A percentile compares a stretch with the other conserved stretches of the same genome.
These are phyloP conservation scores for Entomortierella lignicola DNA, from an alignment of 192 early-diverging fungal genomes.

Conservation along the genomic window DNA sequence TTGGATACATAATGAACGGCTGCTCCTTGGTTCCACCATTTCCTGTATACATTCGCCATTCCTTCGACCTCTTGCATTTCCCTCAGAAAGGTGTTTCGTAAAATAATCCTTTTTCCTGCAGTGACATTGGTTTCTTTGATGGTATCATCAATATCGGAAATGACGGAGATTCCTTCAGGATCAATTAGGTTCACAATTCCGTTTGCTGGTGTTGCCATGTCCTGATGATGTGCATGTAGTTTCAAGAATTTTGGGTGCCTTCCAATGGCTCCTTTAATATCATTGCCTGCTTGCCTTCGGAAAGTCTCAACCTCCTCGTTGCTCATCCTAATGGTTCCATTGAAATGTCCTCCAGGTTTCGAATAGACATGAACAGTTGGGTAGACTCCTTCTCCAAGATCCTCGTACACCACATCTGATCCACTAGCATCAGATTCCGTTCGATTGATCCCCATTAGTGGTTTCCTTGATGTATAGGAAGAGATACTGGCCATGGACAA, in stretches of 20 bases:
- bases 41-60: constrained; percentile 81
- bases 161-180: constrained; percentile 81
- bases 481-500: no score
- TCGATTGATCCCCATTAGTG: neutral
- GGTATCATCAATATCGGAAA: constrained; percentile 95
- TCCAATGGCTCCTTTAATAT: neutral
- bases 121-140: constrained; percentile 91
- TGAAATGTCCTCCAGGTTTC: constrained; percentile 43
- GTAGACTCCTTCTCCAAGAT: constrained; percentile 10
- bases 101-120: constrained; percentile 72
- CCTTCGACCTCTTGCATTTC: constrained; percentile 79
- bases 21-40: constrained; percentile 65
- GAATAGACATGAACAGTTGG: constrained; percentile 35
- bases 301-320: constrained; percentile 17
- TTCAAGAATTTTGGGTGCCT: constrained; percentile 27
- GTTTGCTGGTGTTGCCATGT: constrained; percentile 43
- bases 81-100: constrained; percentile 77
- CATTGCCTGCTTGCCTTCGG: neutral
- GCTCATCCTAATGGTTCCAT: constrained; percentile 29
- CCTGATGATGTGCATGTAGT: constrained; percentile 28
- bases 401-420: neutral
- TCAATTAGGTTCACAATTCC: constrained; percentile 73
- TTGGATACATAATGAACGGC: constrained; percentile 92
- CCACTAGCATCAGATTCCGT: neutral
- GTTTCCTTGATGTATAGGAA: neutral